phyloP scores from a whole-genome alignment of 306 rosid species.

The Erythrophleum fordii region DNA sequence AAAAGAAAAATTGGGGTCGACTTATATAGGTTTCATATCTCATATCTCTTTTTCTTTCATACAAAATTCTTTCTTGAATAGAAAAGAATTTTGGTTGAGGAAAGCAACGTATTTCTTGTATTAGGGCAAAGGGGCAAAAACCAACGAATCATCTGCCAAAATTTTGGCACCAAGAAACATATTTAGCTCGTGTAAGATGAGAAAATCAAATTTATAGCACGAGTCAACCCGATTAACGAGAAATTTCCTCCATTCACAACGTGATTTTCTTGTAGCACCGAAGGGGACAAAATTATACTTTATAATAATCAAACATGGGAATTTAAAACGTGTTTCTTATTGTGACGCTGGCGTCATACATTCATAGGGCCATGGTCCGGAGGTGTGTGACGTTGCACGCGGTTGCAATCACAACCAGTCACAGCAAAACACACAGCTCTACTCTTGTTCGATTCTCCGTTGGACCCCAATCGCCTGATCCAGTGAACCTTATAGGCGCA shows the following conservation, averaged over 20 bases:
- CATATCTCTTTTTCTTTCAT: too few species aligned
- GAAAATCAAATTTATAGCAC: background rate
- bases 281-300: background rate
- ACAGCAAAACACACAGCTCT: background rate
- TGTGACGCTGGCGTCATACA: background rate
- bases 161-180: background rate
- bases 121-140: background rate
- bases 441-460: background rate
- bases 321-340: constrained; percentile 41
- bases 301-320: background rate
- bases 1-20: too few species aligned
- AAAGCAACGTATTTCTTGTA: too few species aligned
- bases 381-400: background rate
- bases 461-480: background rate
- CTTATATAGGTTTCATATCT: too few species aligned
- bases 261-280: background rate
- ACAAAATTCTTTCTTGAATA: too few species aligned
- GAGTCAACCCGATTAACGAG: background rate
- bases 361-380: background rate
- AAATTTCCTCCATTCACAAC: background rate
- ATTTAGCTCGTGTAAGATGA: constrained; percentile 2
- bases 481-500: background rate
- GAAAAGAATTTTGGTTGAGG: too few species aligned
- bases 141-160: background rate
- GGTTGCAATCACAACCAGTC: background rate